Evolutionary conservation across 2,329 filamentous ascomycete genomes (phyloP).

Genomic region (Pseudogymnoascus sp.): DNA sequence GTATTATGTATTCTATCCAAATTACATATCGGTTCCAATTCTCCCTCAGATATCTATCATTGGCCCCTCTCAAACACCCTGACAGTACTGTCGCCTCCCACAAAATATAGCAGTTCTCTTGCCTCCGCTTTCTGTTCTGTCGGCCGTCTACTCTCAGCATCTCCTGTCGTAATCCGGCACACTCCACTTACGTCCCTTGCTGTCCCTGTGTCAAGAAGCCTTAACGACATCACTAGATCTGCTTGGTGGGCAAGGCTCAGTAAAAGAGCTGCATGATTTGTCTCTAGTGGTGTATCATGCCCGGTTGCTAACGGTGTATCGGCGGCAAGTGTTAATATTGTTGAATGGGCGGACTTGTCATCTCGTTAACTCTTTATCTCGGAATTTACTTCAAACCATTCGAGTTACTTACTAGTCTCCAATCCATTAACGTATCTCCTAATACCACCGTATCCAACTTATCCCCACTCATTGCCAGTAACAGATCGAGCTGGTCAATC

Average conservation of each 20-base stretch:
- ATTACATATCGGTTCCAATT: neutral
- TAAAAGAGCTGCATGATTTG: constrained; percentile 61
- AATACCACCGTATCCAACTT: constrained; percentile 38
- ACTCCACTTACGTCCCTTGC: constrained; percentile 88
- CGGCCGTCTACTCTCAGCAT: constrained; percentile 21
- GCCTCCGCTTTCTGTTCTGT: constrained; percentile 39
- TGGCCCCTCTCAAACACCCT: constrained; percentile 79
- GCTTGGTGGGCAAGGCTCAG: constrained; percentile 69
- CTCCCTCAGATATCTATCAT: constrained; percentile 25
- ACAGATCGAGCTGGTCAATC: constrained; percentile 56
- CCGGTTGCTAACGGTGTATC: constrained; percentile 61
- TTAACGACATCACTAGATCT: constrained; percentile 59
- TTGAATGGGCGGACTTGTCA: constrained; percentile 54
- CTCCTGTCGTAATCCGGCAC: constrained; percentile 61
- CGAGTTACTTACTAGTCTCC: constrained; percentile 51
- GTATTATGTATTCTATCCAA: constrained; percentile 8
- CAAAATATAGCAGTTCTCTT: constrained; percentile 72
- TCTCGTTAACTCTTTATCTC: neutral
- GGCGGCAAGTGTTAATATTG: constrained; percentile 60
- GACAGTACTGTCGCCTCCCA: constrained; percentile 69
- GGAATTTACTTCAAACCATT: neutral
- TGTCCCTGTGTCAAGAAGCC: constrained; percentile 77
- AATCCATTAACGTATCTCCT: constrained; percentile 46
- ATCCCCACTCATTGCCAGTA: constrained; percentile 51
- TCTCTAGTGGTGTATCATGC: constrained; percentile 58